phyloP scores from a whole-genome alignment of 345 rosid species.

The Salix suchowensis region DNA sequence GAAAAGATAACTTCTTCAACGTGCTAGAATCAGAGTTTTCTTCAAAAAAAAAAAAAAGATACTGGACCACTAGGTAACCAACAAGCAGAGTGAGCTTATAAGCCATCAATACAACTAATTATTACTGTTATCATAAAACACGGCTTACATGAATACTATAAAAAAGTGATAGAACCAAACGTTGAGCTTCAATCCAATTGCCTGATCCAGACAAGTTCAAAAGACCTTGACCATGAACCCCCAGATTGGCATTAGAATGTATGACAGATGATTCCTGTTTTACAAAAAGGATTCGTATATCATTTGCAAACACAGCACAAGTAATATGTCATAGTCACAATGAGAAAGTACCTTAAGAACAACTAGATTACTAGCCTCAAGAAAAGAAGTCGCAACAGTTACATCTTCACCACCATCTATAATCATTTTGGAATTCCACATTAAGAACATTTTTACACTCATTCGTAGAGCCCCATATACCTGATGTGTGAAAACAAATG shows the following conservation, averaged over 20 bases:
- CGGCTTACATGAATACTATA: conserved; percentile 77
- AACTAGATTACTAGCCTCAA: conserved; percentile 85
- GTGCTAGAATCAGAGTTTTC: neutral
- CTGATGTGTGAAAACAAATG: conserved; percentile 30
- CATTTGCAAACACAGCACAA: conserved; percentile 12
- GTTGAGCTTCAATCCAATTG: conserved; percentile 87
- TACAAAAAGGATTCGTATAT: neutral
- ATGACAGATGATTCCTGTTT: conserved; percentile 87
- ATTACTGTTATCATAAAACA: neutral
- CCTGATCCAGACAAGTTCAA: conserved; percentile 92
- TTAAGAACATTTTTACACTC: conserved; percentile 91
- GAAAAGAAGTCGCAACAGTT: conserved; percentile 76
- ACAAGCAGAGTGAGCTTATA: neutral
- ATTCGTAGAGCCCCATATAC: conserved; percentile 96
- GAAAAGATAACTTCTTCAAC: neutral
- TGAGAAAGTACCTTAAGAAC: conserved; percentile 71
- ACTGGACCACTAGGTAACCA: neutral
- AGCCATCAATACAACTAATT: neutral
- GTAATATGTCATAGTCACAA: conserved; percentile 8
- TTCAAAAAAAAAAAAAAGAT: neutral
- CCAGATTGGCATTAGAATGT: conserved; percentile 92
- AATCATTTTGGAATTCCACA: conserved; percentile 93
- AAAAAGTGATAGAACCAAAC: conserved; percentile 85
- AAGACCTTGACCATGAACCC: conserved; percentile 95
- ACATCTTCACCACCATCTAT: conserved; percentile 84